A percentile compares a stretch with the other conserved stretches of the same genome.
These are phyloP conservation scores for Quaeritorhiza haematococci DNA, from an alignment of 371 early-diverging fungal genomes.

Conservation along the genomic window DNA sequence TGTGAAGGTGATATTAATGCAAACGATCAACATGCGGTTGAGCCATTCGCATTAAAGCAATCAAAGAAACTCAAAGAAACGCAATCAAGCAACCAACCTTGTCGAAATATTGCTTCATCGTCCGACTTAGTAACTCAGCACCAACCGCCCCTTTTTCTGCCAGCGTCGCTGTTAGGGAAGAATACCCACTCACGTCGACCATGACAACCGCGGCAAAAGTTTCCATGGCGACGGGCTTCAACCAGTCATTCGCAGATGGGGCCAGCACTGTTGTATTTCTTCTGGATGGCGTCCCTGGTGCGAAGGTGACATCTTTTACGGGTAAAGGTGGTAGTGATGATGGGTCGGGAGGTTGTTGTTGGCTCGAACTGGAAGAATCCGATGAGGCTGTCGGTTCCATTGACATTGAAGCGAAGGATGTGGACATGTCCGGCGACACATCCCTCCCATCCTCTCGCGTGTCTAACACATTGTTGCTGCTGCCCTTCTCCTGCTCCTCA, in stretches of 20 bases:
- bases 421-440: neutral
- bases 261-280: neutral
- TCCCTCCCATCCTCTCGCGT: neutral
- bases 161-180: conserved; percentile 30
- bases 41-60: neutral
- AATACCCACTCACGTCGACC: conserved; percentile 51
- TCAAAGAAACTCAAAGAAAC: neutral
- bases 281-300: neutral
- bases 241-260: too few species aligned
- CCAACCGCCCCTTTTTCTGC: conserved; percentile 44
- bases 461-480: neutral
- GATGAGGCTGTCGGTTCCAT: too few species aligned
- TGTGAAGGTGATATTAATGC: conserved; percentile 15
- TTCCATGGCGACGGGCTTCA: conserved; percentile 27
- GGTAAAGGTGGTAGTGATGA: too few species aligned
- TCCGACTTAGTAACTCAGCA: conserved; percentile 39
- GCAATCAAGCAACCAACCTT: conserved; percentile 21
- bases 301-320: too few species aligned
- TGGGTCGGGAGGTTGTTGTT: neutral
- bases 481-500: neutral
- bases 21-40: conserved; percentile 1
- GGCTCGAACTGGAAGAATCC: too few species aligned
- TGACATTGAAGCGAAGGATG: neutral
- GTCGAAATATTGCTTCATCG: conserved; percentile 51
- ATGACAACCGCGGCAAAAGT: conserved; percentile 47